These are phyloP conservation scores for Marasmius fiardii DNA, from an alignment of 1,284 basidiomycete genomes.

Conservation along the genomic window DNA sequence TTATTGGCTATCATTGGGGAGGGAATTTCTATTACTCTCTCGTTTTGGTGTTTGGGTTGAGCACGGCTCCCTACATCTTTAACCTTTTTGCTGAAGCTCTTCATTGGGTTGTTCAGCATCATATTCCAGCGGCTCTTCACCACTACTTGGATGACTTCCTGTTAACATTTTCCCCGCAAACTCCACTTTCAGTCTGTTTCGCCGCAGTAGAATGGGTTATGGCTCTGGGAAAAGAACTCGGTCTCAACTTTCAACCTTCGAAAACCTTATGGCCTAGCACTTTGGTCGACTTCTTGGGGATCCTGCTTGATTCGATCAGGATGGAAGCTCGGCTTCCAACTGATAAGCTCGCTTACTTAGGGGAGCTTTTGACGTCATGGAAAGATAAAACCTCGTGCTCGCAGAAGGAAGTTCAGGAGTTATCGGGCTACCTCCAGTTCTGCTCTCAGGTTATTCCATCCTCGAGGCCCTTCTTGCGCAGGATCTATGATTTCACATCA, in stretches of 20 bases:
- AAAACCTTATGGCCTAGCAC: conserved; percentile 24
- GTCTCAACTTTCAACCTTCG: conserved; percentile 24
- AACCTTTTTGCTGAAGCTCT: too few relatives aligned
- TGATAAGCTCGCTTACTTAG: conserved; percentile 23
- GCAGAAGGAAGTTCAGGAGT: conserved; percentile 21
- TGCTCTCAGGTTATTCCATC: conserved; percentile 28
- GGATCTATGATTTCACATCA: conserved; percentile 23
- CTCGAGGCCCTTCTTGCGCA: conserved; percentile 27
- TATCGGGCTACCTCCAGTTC: conserved; percentile 26
- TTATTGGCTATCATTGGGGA: conserved; percentile 31
- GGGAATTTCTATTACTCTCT: conserved; percentile 24
- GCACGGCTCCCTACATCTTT: too few relatives aligned
- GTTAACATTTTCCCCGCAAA: conserved; percentile 15
- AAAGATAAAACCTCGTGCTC: conserved; percentile 5
- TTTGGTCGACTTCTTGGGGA: conserved; percentile 26
- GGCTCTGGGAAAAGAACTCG: too few relatives aligned
- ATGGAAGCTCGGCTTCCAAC: conserved; percentile 30
- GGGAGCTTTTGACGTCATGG: conserved; percentile 20
- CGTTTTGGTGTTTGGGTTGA: too few relatives aligned
- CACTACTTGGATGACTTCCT: conserved; percentile 21
- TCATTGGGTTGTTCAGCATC: conserved; percentile 29
- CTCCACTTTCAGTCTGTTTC: neutral
- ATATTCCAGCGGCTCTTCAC: conserved; percentile 19
- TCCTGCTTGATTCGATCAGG: conserved; percentile 25
- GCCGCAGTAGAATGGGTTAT: conserved; percentile 24